Base-by-base conservation (phyloP, 345 rosid species). In the Lepidium africanum region DNA sequence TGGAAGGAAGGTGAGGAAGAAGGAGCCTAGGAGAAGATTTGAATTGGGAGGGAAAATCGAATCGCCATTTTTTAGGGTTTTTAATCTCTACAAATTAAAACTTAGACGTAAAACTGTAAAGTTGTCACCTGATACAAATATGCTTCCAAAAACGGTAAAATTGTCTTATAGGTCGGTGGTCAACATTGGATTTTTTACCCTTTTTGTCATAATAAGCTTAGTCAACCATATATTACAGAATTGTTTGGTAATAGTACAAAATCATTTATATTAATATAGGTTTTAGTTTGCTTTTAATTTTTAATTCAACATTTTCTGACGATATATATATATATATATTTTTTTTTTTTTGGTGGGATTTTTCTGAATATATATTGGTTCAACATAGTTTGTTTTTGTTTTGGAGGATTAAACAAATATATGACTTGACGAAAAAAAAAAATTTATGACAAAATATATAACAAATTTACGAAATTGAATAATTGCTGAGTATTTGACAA, bases 11-110 rank as follows among this genome's bases (percentile, higher is more conserved):
- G 19, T 46, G 42, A 42, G 30, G 27, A 56, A n/a, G 47, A 56
- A n/a, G 10, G 43, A 62, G 62, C 12, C 32, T 43, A 50, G 1
- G 30, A 43, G 36, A 32, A 4, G 49, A 14, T 66, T 67, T 67
- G 50, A 74, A 63, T 11, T 52, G 42, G 48, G 78, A 74, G 73
- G 78, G 78, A 67, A 74, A 67, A 35, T 63, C 60, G 46, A 67
- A 65, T 61, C 41, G 77, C 63, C 67, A 65, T 59, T 30, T 12
- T 51, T 39, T 51, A 40, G 69, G 75, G 36, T 40, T 73, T 55
- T 53, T 45, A 25, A 23, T 45, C 40, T 5, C n/a, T 3, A 5
- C 8, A n/a, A 16, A 40, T 16, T 33, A 33, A 37, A 15, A 69
- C 11, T 33, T 6, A 52, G 16, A 11, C 38, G 68, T 70, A 10